phyloP scores from a whole-genome alignment of 139 green algal genomes.

The Chlorella ohadii region DNA sequence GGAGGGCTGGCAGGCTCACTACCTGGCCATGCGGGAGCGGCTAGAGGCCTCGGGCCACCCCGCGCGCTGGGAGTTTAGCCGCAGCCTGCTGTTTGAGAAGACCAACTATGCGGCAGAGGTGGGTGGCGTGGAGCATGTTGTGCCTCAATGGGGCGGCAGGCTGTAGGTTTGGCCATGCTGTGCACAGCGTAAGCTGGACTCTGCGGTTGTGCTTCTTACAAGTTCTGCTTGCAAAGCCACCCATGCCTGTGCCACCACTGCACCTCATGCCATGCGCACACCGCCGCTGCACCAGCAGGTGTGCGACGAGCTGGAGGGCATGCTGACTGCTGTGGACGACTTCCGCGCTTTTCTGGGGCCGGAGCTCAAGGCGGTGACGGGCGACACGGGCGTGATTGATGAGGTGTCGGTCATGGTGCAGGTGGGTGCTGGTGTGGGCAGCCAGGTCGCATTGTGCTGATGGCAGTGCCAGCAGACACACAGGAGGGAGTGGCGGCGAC shows the following conservation, averaged over 20 bases:
- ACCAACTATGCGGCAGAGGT: constrained; percentile 86
- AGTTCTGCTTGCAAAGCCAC: background rate
- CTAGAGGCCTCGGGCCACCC: constrained; percentile 86
- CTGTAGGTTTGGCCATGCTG: too few species aligned
- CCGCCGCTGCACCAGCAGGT: constrained; percentile 47
- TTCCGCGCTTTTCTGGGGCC: constrained; percentile 93
- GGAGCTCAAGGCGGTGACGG: constrained; percentile 93
- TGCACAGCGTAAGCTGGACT: too few species aligned
- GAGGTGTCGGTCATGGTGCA: constrained; percentile 83
- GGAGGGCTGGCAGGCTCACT: constrained; percentile 71
- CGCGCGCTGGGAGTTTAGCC: constrained; percentile 94
- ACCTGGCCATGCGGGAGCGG: constrained; percentile 76
- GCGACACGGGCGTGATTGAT: constrained; percentile 53
- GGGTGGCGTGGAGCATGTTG: background rate
- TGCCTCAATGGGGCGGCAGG: background rate
- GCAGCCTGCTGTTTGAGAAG: constrained; percentile 84
- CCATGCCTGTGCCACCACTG: background rate
- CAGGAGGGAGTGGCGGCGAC: background rate
- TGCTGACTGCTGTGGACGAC: constrained; percentile 89
- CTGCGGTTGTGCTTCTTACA: too few species aligned
- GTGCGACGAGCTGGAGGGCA: constrained; percentile 79
- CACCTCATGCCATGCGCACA: too few species aligned
- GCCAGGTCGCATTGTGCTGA: background rate
- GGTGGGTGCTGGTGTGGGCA: constrained; percentile 60
- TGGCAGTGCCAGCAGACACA: background rate